Conservation (phyloP, 768 basidiomycete species). For the Russula sp. region DNA sequence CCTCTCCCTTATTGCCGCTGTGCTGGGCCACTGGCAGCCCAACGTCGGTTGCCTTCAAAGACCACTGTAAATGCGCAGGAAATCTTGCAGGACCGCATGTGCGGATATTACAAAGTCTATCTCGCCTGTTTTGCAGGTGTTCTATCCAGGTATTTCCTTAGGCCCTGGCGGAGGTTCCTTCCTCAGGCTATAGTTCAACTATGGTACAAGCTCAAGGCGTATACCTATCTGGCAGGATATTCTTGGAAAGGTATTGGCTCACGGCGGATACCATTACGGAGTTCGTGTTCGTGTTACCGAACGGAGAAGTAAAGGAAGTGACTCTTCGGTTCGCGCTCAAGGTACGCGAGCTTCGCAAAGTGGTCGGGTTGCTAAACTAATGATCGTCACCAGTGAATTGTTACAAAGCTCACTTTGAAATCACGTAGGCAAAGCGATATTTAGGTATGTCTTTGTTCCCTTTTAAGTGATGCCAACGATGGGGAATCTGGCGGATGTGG, state of each 20-base stretch:
- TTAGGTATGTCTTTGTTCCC: slow-evolving; percentile 5
- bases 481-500: background rate
- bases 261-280: slow-evolving; percentile 20
- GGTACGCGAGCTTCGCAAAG: slow-evolving; percentile 1
- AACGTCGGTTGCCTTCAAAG: too few relatives aligned
- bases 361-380: too few relatives aligned
- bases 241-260: slow-evolving; percentile 23
- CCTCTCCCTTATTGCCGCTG: too few relatives aligned
- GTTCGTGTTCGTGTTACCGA: slow-evolving; percentile 25
- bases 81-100: background rate
- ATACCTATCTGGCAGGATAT: background rate
- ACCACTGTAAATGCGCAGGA: too few relatives aligned
- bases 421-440: slow-evolving; percentile 8
- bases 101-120: background rate
- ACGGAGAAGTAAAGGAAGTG: slow-evolving; percentile 16
- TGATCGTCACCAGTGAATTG: slow-evolving; percentile 9
- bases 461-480: background rate
- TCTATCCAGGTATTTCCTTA: background rate
- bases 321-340: slow-evolving; percentile 20
- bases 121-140: slow-evolving; percentile 2
- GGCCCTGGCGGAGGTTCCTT: slow-evolving; percentile 7
- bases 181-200: too few relatives aligned
- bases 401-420: slow-evolving; percentile 16
- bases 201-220: too few relatives aligned
- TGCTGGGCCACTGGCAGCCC: too few relatives aligned